Percentiles rank a stretch among this genome's conserved stretches.
Conservation (phyloP, 2,329 filamentous ascomycete species). For the Penicillium sp. region DNA sequence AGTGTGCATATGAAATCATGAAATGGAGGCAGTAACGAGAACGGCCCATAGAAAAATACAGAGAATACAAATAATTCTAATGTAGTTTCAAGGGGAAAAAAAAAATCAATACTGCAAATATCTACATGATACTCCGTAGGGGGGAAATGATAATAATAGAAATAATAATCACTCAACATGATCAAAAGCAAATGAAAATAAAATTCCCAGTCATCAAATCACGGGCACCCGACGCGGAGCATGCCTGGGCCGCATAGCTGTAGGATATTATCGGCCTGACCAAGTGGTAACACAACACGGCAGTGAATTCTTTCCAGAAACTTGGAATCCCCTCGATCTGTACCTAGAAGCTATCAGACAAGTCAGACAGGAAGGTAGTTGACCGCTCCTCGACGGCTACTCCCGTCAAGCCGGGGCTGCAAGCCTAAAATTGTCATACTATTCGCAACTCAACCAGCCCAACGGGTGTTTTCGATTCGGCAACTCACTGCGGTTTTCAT, state of each 20-base stretch:
- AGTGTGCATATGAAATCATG: conserved; percentile 12
- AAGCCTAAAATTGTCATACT: conserved; percentile 11
- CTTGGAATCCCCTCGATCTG: background rate
- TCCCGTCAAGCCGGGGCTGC: conserved; percentile 9
- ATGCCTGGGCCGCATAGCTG: background rate
- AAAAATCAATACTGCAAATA: too few species aligned
- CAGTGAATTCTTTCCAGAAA: background rate
- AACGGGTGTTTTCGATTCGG: conserved; percentile 18
- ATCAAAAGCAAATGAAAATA: background rate
- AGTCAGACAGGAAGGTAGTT: conserved; percentile 1
- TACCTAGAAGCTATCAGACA: background rate
- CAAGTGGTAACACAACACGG: background rate
- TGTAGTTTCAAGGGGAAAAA: background rate
- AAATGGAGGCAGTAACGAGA: background rate
- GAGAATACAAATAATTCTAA: background rate
- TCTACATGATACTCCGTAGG: too few species aligned
- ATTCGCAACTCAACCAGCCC: conserved; percentile 18
- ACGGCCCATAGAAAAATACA: background rate
- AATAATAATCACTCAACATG: too few species aligned
- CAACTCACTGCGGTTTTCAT: conserved; percentile 13
- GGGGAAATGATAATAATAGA: background rate
- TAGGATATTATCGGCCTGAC: conserved; percentile 1
- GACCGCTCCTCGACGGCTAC: conserved; percentile 28
- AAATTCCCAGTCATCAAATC: background rate
- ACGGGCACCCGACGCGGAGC: background rate